phyloP scores from a whole-genome alignment of 331 rosid species.

The Cucumis variabilis region DNA sequence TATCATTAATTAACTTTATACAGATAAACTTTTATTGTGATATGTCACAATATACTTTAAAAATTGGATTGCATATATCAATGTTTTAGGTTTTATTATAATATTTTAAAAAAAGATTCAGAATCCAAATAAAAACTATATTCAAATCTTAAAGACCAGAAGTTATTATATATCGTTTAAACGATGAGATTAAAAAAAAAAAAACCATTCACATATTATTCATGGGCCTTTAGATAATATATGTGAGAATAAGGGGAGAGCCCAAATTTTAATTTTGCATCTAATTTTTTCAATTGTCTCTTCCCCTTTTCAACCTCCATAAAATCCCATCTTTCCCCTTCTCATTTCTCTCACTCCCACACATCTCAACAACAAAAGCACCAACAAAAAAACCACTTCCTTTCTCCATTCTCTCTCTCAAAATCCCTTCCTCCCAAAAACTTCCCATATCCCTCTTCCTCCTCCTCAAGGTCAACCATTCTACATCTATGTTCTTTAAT shows the following conservation, averaged over 20 bases:
- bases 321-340: conserved; percentile 17
- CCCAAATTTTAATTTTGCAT: conserved; percentile 48
- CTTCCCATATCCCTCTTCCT: neutral
- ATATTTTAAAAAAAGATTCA: too few species aligned
- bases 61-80: too few species aligned
- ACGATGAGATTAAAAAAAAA: too few species aligned
- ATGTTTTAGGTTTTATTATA: too few species aligned
- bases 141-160: too few species aligned
- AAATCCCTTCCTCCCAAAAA: conserved; percentile 1
- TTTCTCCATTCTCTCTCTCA: conserved; percentile 34
- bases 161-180: too few species aligned
- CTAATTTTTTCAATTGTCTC: neutral
- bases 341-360: neutral
- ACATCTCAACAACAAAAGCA: neutral
- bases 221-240: conserved; percentile 65
- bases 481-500: neutral
- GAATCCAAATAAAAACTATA: too few species aligned
- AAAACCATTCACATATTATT: conserved; percentile 30
- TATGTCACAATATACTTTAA: too few species aligned
- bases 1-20: too few species aligned
- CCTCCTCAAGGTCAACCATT: conserved; percentile 13
- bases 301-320: conserved; percentile 28
- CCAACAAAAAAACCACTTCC: conserved; percentile 1
- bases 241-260: conserved; percentile 48
- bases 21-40: too few species aligned